Evolutionary conservation across 208 protist species (phyloP).

Genomic region (Acanthamoeba triangularis): DNA sequence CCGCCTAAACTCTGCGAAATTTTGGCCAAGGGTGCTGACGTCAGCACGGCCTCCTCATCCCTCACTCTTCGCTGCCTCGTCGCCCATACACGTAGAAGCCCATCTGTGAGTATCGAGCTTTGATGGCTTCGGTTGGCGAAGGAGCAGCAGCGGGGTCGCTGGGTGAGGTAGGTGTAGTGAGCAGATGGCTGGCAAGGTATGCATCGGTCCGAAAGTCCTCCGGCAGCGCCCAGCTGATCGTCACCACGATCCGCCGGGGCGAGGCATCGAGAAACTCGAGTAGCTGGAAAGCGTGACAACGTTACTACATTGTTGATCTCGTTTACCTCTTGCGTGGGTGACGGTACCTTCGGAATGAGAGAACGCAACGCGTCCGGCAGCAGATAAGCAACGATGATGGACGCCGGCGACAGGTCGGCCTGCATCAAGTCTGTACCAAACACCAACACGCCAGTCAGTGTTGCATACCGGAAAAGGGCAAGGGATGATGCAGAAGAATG

Average conservation of each 20-base stretch:
- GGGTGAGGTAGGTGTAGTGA: too few relatives aligned
- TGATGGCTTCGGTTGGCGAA: background rate
- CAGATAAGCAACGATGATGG: background rate
- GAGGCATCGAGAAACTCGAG: background rate
- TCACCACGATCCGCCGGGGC: background rate
- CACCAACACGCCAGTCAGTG: background rate
- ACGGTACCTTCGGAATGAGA: background rate
- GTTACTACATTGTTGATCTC: too few relatives aligned
- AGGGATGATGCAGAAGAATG: background rate
- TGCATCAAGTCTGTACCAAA: slow-evolving; percentile 38
- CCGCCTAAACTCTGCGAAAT: background rate
- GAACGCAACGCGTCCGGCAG: background rate
- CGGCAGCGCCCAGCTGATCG: background rate
- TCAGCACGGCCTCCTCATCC: background rate
- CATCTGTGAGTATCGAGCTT: background rate
- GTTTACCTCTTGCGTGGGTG: too few relatives aligned
- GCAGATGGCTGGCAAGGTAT: background rate
- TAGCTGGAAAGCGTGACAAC: background rate
- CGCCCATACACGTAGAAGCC: background rate
- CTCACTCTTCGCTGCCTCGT: too few relatives aligned
- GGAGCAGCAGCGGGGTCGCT: too few relatives aligned
- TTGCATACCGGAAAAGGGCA: background rate
- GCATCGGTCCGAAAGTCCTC: background rate
- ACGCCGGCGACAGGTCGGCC: background rate
- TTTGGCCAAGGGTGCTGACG: background rate